A percentile compares a stretch with the other conserved stretches of the same genome.
phyloP scores from a whole-genome alignment of 306 rosid genomes.

The Malus asiatica region DNA sequence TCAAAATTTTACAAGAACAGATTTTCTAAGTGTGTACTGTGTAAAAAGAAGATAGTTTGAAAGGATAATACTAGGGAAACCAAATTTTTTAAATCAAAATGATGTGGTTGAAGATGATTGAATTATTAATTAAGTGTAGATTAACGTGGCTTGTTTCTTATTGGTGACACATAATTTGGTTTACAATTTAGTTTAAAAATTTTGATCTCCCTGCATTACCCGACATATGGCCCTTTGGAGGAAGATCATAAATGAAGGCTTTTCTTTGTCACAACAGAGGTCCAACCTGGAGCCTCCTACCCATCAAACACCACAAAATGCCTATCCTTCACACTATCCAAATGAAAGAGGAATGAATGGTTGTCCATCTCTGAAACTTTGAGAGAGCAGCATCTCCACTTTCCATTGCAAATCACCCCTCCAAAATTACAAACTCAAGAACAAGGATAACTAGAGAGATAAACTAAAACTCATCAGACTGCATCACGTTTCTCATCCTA shows the following conservation, averaged over 20 bases:
- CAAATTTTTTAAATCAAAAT: no score
- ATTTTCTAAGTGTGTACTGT: neutral
- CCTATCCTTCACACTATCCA: conserved; percentile 63
- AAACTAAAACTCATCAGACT: neutral
- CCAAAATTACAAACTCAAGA: conserved; percentile 15
- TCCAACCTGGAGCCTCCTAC: conserved; percentile 18
- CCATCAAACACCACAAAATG: conserved; percentile 44
- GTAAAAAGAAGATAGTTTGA: neutral
- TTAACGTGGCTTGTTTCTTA: no score
- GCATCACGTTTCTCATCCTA: conserved; percentile 14
- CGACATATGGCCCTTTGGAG: neutral
- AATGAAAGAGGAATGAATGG: conserved; percentile 41
- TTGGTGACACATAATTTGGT: no score
- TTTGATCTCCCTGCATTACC: no score
- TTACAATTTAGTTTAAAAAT: no score
- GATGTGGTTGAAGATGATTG: no score
- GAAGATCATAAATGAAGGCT: neutral
- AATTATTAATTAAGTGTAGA: no score
- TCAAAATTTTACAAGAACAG: neutral
- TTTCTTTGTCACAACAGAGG: conserved; percentile 1
- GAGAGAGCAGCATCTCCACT: conserved; percentile 25
- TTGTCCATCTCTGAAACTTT: conserved; percentile 23
- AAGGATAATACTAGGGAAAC: no score
- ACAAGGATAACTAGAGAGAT: conserved; percentile 2
- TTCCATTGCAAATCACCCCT: conserved; percentile 25